These are phyloP conservation scores for Acanthamoeba culbertsoni DNA, from an alignment of 208 protist species.

Conservation along the genomic window DNA sequence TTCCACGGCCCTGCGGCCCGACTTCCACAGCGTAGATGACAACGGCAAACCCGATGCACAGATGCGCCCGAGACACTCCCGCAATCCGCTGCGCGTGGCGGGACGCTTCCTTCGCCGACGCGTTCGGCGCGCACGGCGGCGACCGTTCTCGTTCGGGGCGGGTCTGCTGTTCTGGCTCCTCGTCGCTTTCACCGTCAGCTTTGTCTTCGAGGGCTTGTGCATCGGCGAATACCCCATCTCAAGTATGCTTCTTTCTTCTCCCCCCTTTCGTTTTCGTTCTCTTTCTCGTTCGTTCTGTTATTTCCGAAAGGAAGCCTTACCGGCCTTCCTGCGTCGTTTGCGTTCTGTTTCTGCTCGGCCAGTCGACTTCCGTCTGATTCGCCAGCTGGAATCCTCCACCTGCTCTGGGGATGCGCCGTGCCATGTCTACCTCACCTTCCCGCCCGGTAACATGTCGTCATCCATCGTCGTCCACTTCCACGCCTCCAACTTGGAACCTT, in stretches of 20 bases:
- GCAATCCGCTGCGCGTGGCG: neutral
- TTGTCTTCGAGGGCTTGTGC: constrained; percentile 47
- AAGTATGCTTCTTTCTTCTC: neutral
- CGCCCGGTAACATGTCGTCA: constrained; percentile 28
- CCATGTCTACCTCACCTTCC: neutral
- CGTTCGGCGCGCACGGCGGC: neutral
- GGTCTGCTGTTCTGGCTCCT: neutral
- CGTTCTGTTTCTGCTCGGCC: neutral
- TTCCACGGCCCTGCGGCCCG: neutral
- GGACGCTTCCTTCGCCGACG: neutral
- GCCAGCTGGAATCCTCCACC: constrained; percentile 20
- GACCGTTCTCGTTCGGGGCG: neutral
- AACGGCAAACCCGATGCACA: neutral
- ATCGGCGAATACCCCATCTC: constrained; percentile 41
- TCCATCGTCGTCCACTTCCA: constrained; percentile 37
- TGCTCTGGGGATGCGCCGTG: constrained; percentile 8
- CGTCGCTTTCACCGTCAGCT: neutral
- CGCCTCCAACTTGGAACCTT: neutral
- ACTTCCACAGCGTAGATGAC: neutral
- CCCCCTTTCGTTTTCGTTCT: neutral
- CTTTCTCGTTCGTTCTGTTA: neutral
- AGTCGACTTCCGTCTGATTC: constrained; percentile 12
- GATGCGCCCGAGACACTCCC: neutral
- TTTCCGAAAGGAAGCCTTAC: neutral
- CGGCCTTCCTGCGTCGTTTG: neutral